Conservation (phyloP, 345 rosid genomes). For the Citrus reticulata region DNA sequence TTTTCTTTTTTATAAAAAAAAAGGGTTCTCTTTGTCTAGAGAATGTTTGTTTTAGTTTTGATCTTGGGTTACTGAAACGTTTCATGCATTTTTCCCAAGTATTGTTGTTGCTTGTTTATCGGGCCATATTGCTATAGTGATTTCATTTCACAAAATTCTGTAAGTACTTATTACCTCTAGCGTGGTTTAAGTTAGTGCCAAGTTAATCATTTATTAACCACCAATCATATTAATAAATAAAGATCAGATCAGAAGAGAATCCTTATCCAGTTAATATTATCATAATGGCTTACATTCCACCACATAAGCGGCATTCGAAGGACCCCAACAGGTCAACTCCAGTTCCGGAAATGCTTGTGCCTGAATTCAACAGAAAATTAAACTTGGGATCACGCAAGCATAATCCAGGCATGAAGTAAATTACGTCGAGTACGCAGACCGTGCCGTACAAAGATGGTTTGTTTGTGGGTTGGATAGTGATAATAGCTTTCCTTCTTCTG, state of each 20-base stretch:
- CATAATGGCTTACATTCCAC: slow-evolving; percentile 25
- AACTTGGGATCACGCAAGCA: slow-evolving; percentile 4
- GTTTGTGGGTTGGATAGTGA: slow-evolving; percentile 39
- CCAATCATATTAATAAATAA: too few species aligned
- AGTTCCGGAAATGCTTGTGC: not conserved
- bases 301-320: slow-evolving; percentile 25
- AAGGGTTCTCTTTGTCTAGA: not conserved
- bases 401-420: not conserved
- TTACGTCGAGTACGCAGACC: slow-evolving; percentile 12
- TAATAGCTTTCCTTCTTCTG: slow-evolving; percentile 26
- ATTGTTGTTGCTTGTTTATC: not conserved
- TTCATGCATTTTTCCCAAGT: not conserved
- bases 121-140: not conserved
- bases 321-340: not conserved
- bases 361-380: not conserved
- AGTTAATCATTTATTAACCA: not conserved
- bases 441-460: slow-evolving; percentile 22
- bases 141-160: not conserved
- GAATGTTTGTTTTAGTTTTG: not conserved
- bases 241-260: too few species aligned
- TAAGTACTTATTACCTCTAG: not conserved
- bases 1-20: not conserved
- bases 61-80: not conserved
- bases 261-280: not conserved
- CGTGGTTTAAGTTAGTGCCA: not conserved